Evolutionary conservation across 495 filamentous ascomycete genomes (phyloP), one percentile per base, ranked within the genome.

Genomic region (Penicillium egyptiacum): DNA sequence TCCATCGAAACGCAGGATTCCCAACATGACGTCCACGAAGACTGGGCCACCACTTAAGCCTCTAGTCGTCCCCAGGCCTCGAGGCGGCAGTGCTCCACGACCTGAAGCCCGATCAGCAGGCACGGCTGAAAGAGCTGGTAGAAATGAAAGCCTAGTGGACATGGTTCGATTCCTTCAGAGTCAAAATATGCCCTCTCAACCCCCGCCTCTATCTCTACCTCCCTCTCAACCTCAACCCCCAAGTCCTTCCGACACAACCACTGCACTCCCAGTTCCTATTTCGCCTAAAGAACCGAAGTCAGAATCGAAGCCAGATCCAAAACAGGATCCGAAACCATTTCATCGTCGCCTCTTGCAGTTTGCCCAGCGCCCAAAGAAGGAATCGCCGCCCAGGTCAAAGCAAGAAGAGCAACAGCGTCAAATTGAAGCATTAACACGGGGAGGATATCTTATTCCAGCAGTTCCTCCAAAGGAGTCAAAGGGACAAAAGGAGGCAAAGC

Each of bases 271-370:
- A 3, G 37, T 47, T 41, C 58, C 57, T 19, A 33, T 54, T 25
- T 63, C 62, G 33, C 43, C 59, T 11, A 58, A 59, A 12, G 56
- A 53, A 35, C 11, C 25, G 6, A 35, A 53, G 16, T 9, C 23
- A 11, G 47, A 57, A 19, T 22, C 26, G 2, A 39, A 39, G 35
- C n/a, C n/a, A 17, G 35, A n/a, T 17, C 8, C 40, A 3, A 33
- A 40, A 8, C 57, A 39, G 48, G 47, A 61, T 5, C 42, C 54
- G 40, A 76, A 75, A 42, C 72, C 74, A 10, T 66, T 74, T n/a
- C 75, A 75, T 52, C 72, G 73, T 12, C 76, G 76, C 19, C 68
- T 79, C 4, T 59, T 70, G 14, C 67, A 75, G 26, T 65, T 77
- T 23, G 65, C 71, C 20, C 73, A 74, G 54, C 72, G 74, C n/a